Evolutionary conservation across 345 rosid genomes (phyloP), one percentile per base, ranked within the genome.

Genomic region (Ceriops tagal): DNA sequence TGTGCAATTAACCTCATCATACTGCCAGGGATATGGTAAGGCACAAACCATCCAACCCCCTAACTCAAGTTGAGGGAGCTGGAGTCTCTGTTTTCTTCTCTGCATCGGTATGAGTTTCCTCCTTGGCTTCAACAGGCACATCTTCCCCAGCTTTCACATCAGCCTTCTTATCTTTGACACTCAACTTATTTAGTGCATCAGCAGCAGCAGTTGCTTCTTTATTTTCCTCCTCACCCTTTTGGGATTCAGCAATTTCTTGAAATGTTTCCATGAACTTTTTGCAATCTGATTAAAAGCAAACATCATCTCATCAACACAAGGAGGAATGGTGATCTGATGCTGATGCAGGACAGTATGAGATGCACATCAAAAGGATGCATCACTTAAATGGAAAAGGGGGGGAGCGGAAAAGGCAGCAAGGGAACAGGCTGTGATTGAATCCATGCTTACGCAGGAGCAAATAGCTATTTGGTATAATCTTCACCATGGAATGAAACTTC

Each of bases 251-350:
- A 59, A 88, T 85, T 75, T 91, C 93, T 80, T 84, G 83, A 73
- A 91, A 71, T 65, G 6, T 84, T 65, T 93, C 89, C 98, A 87
- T 93, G 68, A 93, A 93, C 26, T 77, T 80, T 79, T 89, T 93
- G 83, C 96, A 88, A 73, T 93, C 98, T 93, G 84, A 66, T 34
- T 20, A 67, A 35, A 13, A 67, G 28, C 21, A 28, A 62, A 57
- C 21, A 64, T 30, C 26, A 35, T 4, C 5, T 26, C 47, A 37
- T 46, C 26, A 43, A 71, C 19, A 62, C 5, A 30, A 43, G 22
- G 52, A 37, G 19, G 22, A 62, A 8, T 0, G 18, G 1, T 56
- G 16, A 6, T 1, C 28, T 56, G 59, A 9, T 13, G 49, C 5
- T 43, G 49, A 43, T 11, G 49, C 49, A 39, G 0, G 15, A 11